Base-by-base conservation (phyloP, 176 grass and related monocot genomes). In the Cenchrus fungigraminus region DNA sequence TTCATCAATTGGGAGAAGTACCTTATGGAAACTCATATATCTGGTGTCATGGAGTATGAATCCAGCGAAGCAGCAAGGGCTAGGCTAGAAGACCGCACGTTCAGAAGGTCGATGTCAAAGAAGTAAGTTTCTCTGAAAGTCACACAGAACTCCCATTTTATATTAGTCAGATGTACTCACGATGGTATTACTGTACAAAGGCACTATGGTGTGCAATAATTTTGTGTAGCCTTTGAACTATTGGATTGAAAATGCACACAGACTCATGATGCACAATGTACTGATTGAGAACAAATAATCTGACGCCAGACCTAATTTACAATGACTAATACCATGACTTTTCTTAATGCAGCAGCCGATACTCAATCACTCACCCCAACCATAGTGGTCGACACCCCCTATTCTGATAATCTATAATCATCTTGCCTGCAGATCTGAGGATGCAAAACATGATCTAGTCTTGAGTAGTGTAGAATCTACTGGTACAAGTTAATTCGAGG, bases 1-100 rank as follows among this genome's bases (percentile, higher is more conserved):
- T 28, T 65, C 61, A 78, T 85, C 51, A 46, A 49, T 3, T 77
- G 62, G 73, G 73, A 68, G 31, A 76, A 67, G 45, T 85, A 77
- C 14, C 28, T 78, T 29, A 79, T 45, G 44, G 44, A 45, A 45
- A 45, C 44, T 60, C 65, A 86, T 65, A 62, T 71, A 11, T 74
- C 65, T 25, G 64, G 83, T 17, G 40, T 71, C 19, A 34, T 78
- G 32, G 68, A 71, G 17, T 79, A 28, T 61, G 52, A 28, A 79
- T 61, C 12, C 22, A 79, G 53, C 49, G 12, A 75, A 42, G 14
- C 31, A 19, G 32, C 31, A 79, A 67, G 77, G 13, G 20, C 66
- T 71, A 59, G 16, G 8, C 45, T 25, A 45, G 44, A 45, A 45
- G 44, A 65, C 2, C 34, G 12, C 16, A 65, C 25, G 8, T 9